phyloP scores from a whole-genome alignment of 306 rosid genomes.

The Oemleria cerasiformis region DNA sequence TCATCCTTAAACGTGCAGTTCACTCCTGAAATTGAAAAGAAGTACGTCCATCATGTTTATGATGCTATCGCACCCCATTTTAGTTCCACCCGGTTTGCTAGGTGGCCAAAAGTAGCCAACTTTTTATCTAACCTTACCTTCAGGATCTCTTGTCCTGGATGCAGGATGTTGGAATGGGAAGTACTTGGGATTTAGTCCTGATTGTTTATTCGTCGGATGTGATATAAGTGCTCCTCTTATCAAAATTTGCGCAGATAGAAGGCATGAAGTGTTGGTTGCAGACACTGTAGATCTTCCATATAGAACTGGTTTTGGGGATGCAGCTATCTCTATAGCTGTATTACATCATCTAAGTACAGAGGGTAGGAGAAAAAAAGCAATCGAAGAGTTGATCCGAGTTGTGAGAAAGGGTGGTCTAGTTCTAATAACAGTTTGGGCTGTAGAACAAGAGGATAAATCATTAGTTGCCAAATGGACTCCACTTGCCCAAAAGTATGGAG shows the following conservation, averaged over 20 bases:
- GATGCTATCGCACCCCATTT: conserved; percentile 97
- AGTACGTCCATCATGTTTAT: conserved; percentile 80
- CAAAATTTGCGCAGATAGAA: conserved; percentile 77
- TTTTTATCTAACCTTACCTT: conserved; percentile 65
- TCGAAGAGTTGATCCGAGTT: conserved; percentile 81
- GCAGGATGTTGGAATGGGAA: conserved; percentile 98
- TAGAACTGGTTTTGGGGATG: conserved; percentile 81
- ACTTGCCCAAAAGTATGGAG: conserved; percentile 60
- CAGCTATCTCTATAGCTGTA: conserved; percentile 89
- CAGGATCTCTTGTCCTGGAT: conserved; percentile 79
- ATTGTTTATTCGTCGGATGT: conserved; percentile 74
- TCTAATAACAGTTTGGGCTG: conserved; percentile 96
- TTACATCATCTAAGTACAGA: conserved; percentile 92
- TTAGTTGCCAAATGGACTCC: conserved; percentile 85
- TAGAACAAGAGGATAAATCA: conserved; percentile 78
- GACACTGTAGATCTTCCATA: conserved; percentile 88
- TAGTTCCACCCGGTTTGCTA: conserved; percentile 81
- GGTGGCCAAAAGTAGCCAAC: conserved; percentile 92
- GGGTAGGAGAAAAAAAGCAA: conserved; percentile 70
- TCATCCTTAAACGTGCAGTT: conserved; percentile 43
- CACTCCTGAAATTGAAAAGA: conserved; percentile 92
- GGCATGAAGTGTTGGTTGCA: conserved; percentile 80
- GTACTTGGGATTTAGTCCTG: conserved; percentile 60
- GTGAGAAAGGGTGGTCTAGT: conserved; percentile 89
- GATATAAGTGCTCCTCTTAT: conserved; percentile 80